Percentiles rank a stretch among this genome's conserved stretches.
phyloP scores from a whole-genome alignment of 176 grass and related monocot genomes.

The Triticum monococcum region DNA sequence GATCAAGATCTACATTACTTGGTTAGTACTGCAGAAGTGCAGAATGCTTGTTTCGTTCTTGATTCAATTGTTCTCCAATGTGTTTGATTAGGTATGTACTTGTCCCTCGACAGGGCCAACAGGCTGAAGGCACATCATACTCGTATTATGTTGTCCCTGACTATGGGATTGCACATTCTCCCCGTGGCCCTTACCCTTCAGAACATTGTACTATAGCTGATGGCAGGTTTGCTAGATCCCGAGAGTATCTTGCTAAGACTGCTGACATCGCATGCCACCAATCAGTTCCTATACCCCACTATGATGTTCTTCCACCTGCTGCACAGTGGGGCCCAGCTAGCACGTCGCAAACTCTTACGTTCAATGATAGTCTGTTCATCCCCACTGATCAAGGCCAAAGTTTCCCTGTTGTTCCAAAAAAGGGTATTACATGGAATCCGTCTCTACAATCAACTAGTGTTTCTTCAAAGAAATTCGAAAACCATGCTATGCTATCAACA shows the following conservation, averaged over 20 bases:
- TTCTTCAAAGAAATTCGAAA: constrained; percentile 42
- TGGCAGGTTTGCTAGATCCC: constrained; percentile 28
- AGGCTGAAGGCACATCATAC: constrained; percentile 44
- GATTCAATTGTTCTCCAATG: neutral
- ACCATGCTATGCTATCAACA: constrained; percentile 26
- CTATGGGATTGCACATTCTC: constrained; percentile 45
- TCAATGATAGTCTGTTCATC: constrained; percentile 20
- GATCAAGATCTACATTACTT: constrained; percentile 48
- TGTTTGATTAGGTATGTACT: constrained; percentile 13
- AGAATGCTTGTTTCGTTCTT: constrained; percentile 8
- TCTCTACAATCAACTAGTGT: constrained; percentile 11
- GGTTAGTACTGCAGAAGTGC: constrained; percentile 37
- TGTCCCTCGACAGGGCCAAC: constrained; percentile 38
- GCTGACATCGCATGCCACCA: constrained; percentile 38
- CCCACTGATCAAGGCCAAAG: neutral
- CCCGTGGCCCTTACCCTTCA: constrained; percentile 46
- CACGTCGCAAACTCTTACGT: constrained; percentile 5
- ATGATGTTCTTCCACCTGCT: constrained; percentile 35
- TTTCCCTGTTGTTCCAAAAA: constrained; percentile 24
- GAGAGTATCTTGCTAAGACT: constrained; percentile 28
- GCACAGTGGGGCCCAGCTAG: constrained; percentile 30
- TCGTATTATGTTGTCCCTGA: constrained; percentile 59
- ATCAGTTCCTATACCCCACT: constrained; percentile 31
- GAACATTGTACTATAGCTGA: constrained; percentile 28
- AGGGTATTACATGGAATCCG: constrained; percentile 14